Conservation (phyloP, 2,329 filamentous ascomycete species). For the Colletotrichum sidae region DNA sequence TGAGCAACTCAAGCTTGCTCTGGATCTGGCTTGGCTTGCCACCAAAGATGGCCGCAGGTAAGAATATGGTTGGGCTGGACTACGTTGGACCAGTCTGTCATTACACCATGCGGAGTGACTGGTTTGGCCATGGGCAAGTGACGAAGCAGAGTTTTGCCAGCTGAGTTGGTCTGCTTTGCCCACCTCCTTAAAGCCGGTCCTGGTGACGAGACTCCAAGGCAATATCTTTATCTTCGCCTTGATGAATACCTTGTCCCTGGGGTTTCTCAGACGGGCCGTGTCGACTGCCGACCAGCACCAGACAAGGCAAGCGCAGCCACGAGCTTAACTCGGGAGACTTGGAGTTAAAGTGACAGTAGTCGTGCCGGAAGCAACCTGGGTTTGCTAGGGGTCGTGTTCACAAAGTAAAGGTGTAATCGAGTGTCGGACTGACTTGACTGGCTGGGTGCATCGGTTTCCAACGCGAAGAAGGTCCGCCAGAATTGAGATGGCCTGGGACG, state of each 20-base stretch:
- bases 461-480: conserved; percentile 4
- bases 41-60: neutral
- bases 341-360: neutral
- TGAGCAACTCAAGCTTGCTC: neutral
- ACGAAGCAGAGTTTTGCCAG: too few species aligned
- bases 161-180: conserved; percentile 9
- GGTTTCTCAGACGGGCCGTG: conserved; percentile 11
- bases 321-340: neutral
- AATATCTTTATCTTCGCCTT: neutral
- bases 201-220: conserved; percentile 21
- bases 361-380: conserved; percentile 16
- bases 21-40: conserved; percentile 1
- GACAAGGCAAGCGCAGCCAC: conserved; percentile 15
- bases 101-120: neutral
- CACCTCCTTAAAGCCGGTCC: conserved; percentile 15
- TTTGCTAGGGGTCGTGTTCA: conserved; percentile 15
- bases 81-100: neutral
- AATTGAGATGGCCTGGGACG: conserved; percentile 27
- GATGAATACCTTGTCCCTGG: neutral
- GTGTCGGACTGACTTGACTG: too few species aligned
- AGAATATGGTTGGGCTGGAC: conserved; percentile 18
- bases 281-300: neutral
- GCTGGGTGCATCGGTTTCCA: conserved; percentile 5
- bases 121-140: neutral
- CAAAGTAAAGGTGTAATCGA: neutral